Conservation (phyloP, 1,284 basidiomycete genomes). For the Retiboletus flavoniger region DNA sequence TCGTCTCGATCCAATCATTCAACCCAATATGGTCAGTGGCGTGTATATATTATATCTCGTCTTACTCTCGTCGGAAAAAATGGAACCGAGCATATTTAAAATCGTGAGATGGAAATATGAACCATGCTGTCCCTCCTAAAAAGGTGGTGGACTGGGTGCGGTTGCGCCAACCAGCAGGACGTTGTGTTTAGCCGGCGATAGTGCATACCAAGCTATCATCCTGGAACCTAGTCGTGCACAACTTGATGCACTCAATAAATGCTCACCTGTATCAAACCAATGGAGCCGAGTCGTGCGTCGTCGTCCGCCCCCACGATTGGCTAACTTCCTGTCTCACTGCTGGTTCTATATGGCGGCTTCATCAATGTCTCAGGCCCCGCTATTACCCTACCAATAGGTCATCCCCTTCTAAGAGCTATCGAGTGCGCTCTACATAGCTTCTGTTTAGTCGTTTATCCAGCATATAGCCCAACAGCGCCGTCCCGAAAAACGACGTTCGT, state of each 20-base stretch:
- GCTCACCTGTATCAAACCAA: no score
- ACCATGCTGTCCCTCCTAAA: conserved; percentile 37
- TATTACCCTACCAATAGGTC: conserved; percentile 41
- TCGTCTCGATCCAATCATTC: neutral
- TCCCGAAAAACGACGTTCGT: conserved; percentile 47
- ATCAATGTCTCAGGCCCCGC: conserved; percentile 51
- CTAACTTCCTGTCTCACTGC: neutral
- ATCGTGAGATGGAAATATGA: conserved; percentile 57
- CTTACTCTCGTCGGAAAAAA: no score
- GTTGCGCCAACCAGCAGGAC: neutral
- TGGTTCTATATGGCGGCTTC: conserved; percentile 32
- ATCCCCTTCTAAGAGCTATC: neutral
- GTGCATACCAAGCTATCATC: conserved; percentile 44
- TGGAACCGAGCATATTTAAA: conserved; percentile 55
- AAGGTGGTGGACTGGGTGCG: neutral
- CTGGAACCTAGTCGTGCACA: conserved; percentile 45
- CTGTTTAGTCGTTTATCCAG: conserved; percentile 50
- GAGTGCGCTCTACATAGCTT: neutral
- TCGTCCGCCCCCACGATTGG: conserved; percentile 15
- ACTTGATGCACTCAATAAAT: neutral
- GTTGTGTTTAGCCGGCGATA: neutral
- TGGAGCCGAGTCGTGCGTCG: conserved; percentile 47
- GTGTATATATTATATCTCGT: no score
- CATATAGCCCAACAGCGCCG: conserved; percentile 51
- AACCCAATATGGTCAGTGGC: conserved; percentile 18